phyloP scores from a whole-genome alignment of 1,139 yeast genomes.

The Geotrichum reessii region DNA sequence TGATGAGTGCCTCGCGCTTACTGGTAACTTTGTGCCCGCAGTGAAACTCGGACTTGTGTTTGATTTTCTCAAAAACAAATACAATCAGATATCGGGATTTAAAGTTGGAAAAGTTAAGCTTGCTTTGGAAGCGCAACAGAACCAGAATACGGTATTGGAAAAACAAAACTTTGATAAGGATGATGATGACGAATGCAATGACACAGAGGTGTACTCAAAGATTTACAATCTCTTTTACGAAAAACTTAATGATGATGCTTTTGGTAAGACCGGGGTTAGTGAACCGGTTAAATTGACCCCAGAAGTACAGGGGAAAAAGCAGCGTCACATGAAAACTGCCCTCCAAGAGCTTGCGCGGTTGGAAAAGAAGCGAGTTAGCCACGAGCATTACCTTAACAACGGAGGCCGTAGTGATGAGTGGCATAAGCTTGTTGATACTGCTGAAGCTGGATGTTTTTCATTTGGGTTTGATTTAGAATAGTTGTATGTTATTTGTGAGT shows the following conservation, averaged over 20 bases:
- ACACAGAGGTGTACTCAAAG: background rate
- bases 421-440: conserved; percentile 24
- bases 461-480: conserved; percentile 28
- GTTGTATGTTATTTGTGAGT: too few species aligned
- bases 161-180: conserved; percentile 8
- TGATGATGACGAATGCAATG: conserved; percentile 7
- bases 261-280: conserved; percentile 1
- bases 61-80: conserved; percentile 60
- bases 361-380: conserved; percentile 13
- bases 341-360: conserved; percentile 13
- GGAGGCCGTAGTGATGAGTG: conserved; percentile 21
- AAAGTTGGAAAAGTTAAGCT: conserved; percentile 28
- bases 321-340: conserved; percentile 13
- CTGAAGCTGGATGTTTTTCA: conserved; percentile 26
- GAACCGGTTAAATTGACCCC: background rate
- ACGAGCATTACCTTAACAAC: conserved; percentile 7
- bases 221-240: conserved; percentile 4
- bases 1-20: conserved; percentile 69
- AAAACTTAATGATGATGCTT: conserved; percentile 7
- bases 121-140: conserved; percentile 2
- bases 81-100: conserved; percentile 75
- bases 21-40: conserved; percentile 83
- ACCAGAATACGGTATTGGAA: background rate
- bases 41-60: conserved; percentile 49
- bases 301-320: background rate